Base-by-base conservation (phyloP, 2,329 filamentous ascomycete genomes). In the Fonsecaea nubica region DNA sequence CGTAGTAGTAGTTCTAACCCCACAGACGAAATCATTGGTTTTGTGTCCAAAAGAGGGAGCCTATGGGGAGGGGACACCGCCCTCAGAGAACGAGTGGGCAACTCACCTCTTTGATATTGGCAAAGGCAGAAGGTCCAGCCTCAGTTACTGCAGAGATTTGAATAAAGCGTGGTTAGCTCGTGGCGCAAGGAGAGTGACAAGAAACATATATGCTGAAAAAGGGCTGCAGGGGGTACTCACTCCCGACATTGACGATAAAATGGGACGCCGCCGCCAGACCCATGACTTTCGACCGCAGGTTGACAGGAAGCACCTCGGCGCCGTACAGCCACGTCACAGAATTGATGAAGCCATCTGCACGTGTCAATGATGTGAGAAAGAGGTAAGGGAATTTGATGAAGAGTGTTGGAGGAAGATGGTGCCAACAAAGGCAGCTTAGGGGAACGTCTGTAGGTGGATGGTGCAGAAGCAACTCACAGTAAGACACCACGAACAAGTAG, bases 281-380 rank as follows among this genome's bases (percentile, higher is more conserved):
- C 68, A 96, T 92, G 82, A 92, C 92, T 72, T 92, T 91, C 38
- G 92, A 91, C 74, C 93, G 91, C 80, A 96, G 93, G 68, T 91
- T 91, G 63, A 96, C 87, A 62, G 92, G 92, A 86, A 91, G 96
- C 79, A 95, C 90, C 83, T 96, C 92, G 76, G 84, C 85, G 59
- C 83, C 90, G 10, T 92, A 92, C 58, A 92, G 92, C 92, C 92
- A 96, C 70, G 92, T 96, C 64, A 86, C 89, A 67, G 92, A 92
- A 78, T 67, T 67, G 1, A 69, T 52, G 56, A 67, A 65, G 52
- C 68, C 68, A 30, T 70, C 67, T 61, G 18, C 4, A 21, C 4
- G 21, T 50, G 21, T 50, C 25, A 13, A 30, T 5, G 36, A 30
- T 13, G 5, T 40, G 5, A 13, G 18, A 18, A 35, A 45, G 40